These are phyloP conservation scores for Microcyclosporella mali DNA, from an alignment of 2,329 filamentous ascomycete genomes.

Conservation along the genomic window DNA sequence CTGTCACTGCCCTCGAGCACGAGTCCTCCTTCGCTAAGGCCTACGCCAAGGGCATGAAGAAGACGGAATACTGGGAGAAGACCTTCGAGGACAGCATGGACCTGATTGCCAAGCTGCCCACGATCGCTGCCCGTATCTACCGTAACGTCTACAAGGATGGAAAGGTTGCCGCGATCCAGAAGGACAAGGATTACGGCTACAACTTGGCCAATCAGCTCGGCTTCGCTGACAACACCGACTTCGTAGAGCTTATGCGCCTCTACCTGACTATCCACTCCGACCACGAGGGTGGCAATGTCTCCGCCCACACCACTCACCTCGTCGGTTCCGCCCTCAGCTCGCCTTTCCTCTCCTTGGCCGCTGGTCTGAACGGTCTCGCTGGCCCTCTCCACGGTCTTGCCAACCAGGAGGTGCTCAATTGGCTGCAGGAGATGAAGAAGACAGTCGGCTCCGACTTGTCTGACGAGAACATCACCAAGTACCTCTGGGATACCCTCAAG, in stretches of 20 bases:
- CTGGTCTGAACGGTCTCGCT: constrained; percentile 95
- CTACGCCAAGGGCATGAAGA: constrained; percentile 98
- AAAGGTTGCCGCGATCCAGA: constrained; percentile 91
- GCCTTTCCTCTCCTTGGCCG: constrained; percentile 91
- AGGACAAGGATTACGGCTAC: constrained; percentile 99
- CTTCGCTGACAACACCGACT: constrained; percentile 90
- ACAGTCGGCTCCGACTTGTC: constrained; percentile 85
- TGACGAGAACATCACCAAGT: constrained; percentile 94
- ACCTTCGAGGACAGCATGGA: constrained; percentile 99
- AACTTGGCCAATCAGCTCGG: constrained; percentile 99
- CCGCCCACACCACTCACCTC: constrained; percentile 95
- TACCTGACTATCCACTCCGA: constrained; percentile 99
- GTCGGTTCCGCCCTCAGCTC: constrained; percentile 96
- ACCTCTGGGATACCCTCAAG: constrained; percentile 98
- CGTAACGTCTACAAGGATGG: constrained; percentile 99
- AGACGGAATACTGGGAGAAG: constrained; percentile 99
- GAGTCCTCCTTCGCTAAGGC: constrained; percentile 97
- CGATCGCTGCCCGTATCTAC: constrained; percentile 97
- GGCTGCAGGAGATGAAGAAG: constrained; percentile 99
- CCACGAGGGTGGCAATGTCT: constrained; percentile 99
- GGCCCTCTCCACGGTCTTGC: constrained; percentile 97
- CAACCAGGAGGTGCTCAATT: constrained; percentile 99
- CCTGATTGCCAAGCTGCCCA: constrained; percentile 98
- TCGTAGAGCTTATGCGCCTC: constrained; percentile 95
- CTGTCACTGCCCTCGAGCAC: constrained; percentile 96